These are phyloP conservation scores for Fragaria nilgerrensis DNA, from an alignment of 306 rosid genomes.

Conservation along the genomic window DNA sequence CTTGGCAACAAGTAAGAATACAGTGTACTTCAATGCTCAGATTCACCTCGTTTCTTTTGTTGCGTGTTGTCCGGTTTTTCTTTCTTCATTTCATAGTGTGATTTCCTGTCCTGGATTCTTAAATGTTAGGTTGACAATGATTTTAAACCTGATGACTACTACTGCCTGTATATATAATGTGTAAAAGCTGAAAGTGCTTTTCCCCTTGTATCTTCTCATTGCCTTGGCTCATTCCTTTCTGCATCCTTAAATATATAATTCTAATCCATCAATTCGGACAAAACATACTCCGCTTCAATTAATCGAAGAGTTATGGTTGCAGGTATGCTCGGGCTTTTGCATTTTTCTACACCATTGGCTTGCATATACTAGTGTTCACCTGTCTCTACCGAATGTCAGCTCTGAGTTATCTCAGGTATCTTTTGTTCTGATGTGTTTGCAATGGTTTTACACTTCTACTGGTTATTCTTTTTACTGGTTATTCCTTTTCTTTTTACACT, in stretches of 20 bases:
- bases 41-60: background rate
- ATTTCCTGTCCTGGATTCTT: background rate
- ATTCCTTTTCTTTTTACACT: background rate
- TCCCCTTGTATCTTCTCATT: background rate
- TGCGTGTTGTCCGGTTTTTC: background rate
- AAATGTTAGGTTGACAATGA: background rate
- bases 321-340: slow-evolving; percentile 95
- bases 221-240: background rate
- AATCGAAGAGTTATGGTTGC: slow-evolving; percentile 23
- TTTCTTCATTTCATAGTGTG: background rate
- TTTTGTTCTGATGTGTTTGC: background rate
- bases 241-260: background rate
- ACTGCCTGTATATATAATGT: background rate
- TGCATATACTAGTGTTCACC: slow-evolving; percentile 86
- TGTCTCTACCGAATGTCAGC: slow-evolving; percentile 98
- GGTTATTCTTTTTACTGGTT: background rate
- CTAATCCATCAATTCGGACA: background rate
- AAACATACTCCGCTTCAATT: background rate
- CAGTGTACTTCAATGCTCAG: slow-evolving; percentile 12
- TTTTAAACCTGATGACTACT: background rate
- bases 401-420: slow-evolving; percentile 81
- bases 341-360: slow-evolving; percentile 91
- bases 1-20: slow-evolving; percentile 90
- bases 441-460: background rate
- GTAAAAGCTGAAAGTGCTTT: background rate